These are phyloP conservation scores for Beauveria brongniartii DNA, from an alignment of 2,329 filamentous ascomycete species.

Conservation along the genomic window DNA sequence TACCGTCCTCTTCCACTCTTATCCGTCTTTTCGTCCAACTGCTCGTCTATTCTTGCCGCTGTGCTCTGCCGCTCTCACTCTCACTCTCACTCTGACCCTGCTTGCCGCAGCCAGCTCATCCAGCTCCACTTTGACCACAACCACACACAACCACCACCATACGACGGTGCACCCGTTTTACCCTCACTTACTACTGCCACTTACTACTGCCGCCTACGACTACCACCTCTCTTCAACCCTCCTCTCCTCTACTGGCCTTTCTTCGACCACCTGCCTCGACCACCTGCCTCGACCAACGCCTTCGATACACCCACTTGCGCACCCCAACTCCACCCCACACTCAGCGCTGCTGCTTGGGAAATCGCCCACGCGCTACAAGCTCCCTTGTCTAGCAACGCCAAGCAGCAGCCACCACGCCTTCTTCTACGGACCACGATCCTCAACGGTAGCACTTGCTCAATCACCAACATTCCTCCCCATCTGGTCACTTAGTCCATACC, in stretches of 20 bases:
- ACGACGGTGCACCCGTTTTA: not conserved
- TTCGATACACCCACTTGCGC: no score
- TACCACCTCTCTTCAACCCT: not conserved
- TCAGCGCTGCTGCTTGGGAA: not conserved
- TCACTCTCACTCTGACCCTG: not conserved
- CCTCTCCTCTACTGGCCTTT: not conserved
- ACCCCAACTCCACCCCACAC: no score
- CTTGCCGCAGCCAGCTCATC: not conserved
- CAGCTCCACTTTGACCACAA: not conserved
- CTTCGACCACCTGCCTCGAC: not conserved
- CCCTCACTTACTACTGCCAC: not conserved
- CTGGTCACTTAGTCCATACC: not conserved
- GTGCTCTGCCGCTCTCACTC: not conserved
- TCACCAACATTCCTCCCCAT: no score
- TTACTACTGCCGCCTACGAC: not conserved
- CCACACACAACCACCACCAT: not conserved
- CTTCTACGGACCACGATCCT: not conserved
- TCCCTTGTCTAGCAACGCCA: not conserved
- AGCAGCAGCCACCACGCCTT: slow-evolving; percentile 7
- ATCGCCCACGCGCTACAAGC: not conserved
- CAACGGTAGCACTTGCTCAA: not conserved
- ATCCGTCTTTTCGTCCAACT: not conserved
- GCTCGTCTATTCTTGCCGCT: not conserved
- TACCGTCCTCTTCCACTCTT: not conserved
- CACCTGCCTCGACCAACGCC: not conserved